Evolutionary conservation across 371 early-diverging fungal species (phyloP).

Genomic region (Mortierella sp.): DNA sequence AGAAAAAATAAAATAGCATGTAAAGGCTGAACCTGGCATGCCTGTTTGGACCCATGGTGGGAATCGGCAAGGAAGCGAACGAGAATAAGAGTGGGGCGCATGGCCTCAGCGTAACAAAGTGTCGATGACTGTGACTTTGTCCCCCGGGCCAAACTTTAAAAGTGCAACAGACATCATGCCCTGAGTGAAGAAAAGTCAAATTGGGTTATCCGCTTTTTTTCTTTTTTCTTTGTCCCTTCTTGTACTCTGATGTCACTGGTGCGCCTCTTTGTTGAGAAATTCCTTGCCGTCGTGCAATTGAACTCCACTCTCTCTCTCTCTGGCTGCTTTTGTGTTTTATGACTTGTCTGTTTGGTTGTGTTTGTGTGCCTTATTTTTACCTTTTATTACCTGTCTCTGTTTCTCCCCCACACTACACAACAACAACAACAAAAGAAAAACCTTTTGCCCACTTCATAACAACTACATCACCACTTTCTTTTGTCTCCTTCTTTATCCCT

Average conservation of each 20-base stretch:
- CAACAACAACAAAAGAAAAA: neutral
- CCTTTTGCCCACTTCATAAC: neutral
- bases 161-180: neutral
- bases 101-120: neutral
- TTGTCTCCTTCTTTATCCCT: neutral
- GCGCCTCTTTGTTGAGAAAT: slow-evolving; percentile 4
- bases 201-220: neutral
- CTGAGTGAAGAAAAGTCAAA: neutral
- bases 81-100: neutral
- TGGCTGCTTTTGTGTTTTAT: neutral
- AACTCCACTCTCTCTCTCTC: neutral
- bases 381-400: neutral
- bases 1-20: too few relatives aligned
- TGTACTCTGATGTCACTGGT: slow-evolving; percentile 4
- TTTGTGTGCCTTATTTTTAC: neutral
- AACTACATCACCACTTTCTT: neutral
- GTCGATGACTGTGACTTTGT: neutral
- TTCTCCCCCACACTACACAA: neutral
- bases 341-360: neutral
- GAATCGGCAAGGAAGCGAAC: too few relatives aligned
- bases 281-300: neutral
- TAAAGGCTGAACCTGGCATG: too few relatives aligned
- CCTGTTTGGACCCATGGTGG: too few relatives aligned
- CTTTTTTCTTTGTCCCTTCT: neutral
- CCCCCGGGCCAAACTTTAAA: slow-evolving; percentile 6